A percentile compares a stretch with the other conserved stretches of the same genome.
Evolutionary conservation across 495 filamentous ascomycete genomes (phyloP).

Genomic region (Elaphomyces granulatus): DNA sequence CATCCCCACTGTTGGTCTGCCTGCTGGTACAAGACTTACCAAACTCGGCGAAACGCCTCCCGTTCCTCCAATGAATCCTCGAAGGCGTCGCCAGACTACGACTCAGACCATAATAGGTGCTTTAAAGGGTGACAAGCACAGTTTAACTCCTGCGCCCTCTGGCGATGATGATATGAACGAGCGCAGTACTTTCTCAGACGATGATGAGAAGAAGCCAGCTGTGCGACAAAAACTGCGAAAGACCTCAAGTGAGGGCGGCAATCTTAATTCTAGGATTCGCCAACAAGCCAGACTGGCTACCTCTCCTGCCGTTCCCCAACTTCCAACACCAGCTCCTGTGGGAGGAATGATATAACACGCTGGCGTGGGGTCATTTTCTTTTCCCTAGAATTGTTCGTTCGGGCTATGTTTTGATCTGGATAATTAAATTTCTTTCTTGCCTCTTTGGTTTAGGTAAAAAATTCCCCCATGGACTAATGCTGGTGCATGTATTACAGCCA

Average conservation of each 20-base stretch:
- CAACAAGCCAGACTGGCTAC: slow-evolving; percentile 26
- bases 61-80: slow-evolving; percentile 57
- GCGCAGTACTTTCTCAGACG: slow-evolving; percentile 34
- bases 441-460: too few relatives aligned
- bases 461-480: too few relatives aligned
- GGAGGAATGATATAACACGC: slow-evolving; percentile 32
- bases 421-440: too few relatives aligned
- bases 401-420: background rate
- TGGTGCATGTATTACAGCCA: too few relatives aligned
- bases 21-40: slow-evolving; percentile 31
- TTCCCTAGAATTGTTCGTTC: slow-evolving; percentile 5
- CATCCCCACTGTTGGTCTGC: slow-evolving; percentile 50
- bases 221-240: slow-evolving; percentile 40
- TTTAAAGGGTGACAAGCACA: slow-evolving; percentile 27
- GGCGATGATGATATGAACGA: slow-evolving; percentile 25
- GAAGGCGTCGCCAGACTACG: slow-evolving; percentile 44
- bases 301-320: slow-evolving; percentile 23
- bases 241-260: slow-evolving; percentile 32
- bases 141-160: slow-evolving; percentile 15
- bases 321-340: slow-evolving; percentile 21
- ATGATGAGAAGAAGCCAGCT: slow-evolving; percentile 34
- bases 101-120: slow-evolving; percentile 39
- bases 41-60: slow-evolving; percentile 36
- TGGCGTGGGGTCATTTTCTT: background rate
- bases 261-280: slow-evolving; percentile 25